Conservation (phyloP, 192 early-diverging fungal species). For the Phlyctochytrium planicorne region DNA sequence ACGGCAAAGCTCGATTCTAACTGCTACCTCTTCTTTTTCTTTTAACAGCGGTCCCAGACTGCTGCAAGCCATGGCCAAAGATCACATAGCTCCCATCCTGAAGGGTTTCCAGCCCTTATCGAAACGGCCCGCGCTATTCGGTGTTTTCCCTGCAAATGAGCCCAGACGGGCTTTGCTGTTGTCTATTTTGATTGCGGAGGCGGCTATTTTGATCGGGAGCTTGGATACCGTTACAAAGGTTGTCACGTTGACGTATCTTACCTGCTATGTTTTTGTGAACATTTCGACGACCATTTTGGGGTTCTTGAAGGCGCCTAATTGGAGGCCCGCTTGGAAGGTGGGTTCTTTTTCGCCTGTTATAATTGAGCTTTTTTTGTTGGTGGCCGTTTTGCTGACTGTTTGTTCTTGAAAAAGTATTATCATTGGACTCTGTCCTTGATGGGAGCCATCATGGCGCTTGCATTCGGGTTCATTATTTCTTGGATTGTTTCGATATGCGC, state of each 20-base stretch:
- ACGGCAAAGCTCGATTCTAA: too few species aligned
- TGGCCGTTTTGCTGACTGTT: background rate
- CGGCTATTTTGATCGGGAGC: conserved; percentile 16
- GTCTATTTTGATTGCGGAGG: conserved; percentile 20
- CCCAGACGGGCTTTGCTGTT: conserved; percentile 9
- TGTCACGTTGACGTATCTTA: conserved; percentile 20
- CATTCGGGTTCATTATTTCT: conserved; percentile 24
- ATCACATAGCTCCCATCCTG: conserved; percentile 21
- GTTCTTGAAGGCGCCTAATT: conserved; percentile 25
- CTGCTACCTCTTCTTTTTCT: background rate
- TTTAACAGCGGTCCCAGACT: conserved; percentile 9
- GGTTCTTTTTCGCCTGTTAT: background rate
- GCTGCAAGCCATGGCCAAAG: conserved; percentile 26
- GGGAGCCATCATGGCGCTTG: conserved; percentile 15
- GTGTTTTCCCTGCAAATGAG: background rate
- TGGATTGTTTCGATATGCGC: conserved; percentile 3
- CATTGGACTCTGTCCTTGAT: conserved; percentile 20
- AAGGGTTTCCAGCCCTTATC: conserved; percentile 4
- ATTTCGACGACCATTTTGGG: conserved; percentile 17
- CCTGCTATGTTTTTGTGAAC: conserved; percentile 27
- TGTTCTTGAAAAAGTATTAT: conserved; percentile 7
- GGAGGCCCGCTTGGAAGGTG: conserved; percentile 27
- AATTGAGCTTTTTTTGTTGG: too few species aligned
- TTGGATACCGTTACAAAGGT: conserved; percentile 10
- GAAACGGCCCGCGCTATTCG: background rate